Evolutionary conservation across 768 basidiomycete genomes (phyloP), one percentile per base, ranked within the genome.

Genomic region (Filobasidium wieringae): DNA sequence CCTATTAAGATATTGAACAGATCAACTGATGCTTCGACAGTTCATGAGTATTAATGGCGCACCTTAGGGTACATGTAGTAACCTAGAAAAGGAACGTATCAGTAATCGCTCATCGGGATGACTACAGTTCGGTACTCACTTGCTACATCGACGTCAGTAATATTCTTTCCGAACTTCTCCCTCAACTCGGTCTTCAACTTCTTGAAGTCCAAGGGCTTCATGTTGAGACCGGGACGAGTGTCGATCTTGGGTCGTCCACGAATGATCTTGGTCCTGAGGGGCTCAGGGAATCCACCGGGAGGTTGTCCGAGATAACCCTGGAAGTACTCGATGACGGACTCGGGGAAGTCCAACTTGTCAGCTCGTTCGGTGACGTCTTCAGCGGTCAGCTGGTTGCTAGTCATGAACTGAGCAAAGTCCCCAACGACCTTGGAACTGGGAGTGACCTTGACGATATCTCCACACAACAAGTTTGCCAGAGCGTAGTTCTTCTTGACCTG

Each of bases 31-130:
- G 9, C 8, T 15, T 3, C n/a, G 26, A 36, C 14, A 51, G 30
- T 32, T 19, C 45, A 30, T 55, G 52, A 63, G 39, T 8, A 51
- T 24, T 19, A 7, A 4, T 7, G 19, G 7, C 8, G 43, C 63
- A 86, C 90, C 84, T 95, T 93, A 40, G 93, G 91, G 72, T 96
- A 99, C 92, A 99, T 96, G n/a, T n/a, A n/a, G n/a, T n/a, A n/a
- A n/a, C n/a, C n/a, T n/a, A n/a, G n/a, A n/a, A n/a, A n/a, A n/a
- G n/a, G n/a, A n/a, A n/a, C n/a, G n/a, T n/a, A n/a, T n/a, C n/a
- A n/a, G n/a, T n/a, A n/a, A n/a, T n/a, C n/a, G n/a, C n/a, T n/a
- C n/a, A n/a, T n/a, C n/a, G n/a, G n/a, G n/a, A n/a, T n/a, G n/a
- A n/a, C n/a, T n/a, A n/a, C n/a, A n/a, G n/a, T n/a, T n/a, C n/a